Base-by-base conservation (phyloP, 176 grass and related monocot genomes). In the Aegilops speltoides region DNA sequence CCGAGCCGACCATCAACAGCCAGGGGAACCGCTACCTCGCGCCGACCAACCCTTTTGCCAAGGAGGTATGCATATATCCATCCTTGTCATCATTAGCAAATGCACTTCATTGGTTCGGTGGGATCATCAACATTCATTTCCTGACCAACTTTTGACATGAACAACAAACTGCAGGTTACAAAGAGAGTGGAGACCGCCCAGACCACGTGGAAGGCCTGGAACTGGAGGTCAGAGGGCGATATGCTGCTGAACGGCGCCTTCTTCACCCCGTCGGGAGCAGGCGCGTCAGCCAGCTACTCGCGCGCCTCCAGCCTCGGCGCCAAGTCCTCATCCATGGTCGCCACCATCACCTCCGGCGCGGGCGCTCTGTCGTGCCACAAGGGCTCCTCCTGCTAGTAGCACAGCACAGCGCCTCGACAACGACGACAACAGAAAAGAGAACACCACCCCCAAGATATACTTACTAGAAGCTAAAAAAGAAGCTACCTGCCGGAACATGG, bases 201-300 rank as follows among this genome's bases (percentile, higher is more conserved):
- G 33, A 78, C 25, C 60, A 46, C 75, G n/a, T 97, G 94, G 94
- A 88, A 97, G 85, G 13, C 76, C 79, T 97, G 94, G 94, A 97
- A 97, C 89, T 97, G 94, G 94, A 94, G 94, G 65, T 97, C 94
- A 10, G 94, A 97, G 83, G 94, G 94, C 0, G 94, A 97, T 33
- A 83, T 97, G 56, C 83, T 97, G 33, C 85, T 97, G 43, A 97
- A 97, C 3, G 94, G 94, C 1, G 94, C 94, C 24, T 97, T 88
- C 79, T 97, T 97, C 89, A 97, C 90, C 38, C 94, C 94, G 1
- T 97, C 94, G 0, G 94, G 94, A 0, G 89, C 89, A 0, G 94
- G 94, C 1, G 94, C 94, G 20, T 92, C 94, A 1, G 92, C 92
- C 81, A 97, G 94, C 68, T 97, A 97, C 87, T 97, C 94, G 0